A percentile compares a stretch with the other conserved stretches of the same genome.
Evolutionary conservation across 495 filamentous ascomycete genomes (phyloP).

Genomic region (Hyaloscypha finlandica): DNA sequence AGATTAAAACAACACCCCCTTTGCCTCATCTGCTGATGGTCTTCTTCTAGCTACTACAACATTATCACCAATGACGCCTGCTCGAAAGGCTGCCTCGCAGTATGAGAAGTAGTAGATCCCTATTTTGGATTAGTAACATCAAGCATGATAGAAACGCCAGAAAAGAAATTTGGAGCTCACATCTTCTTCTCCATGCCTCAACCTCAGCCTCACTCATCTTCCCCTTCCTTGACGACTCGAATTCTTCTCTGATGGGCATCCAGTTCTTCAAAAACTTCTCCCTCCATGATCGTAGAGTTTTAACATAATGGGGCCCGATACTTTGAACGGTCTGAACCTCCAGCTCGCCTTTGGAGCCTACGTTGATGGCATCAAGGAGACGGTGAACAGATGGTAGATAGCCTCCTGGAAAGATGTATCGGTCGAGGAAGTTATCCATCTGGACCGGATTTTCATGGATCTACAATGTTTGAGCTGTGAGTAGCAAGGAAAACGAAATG

Average conservation of each 20-base stretch:
- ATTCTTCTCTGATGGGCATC: too few relatives aligned
- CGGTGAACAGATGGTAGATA: slow-evolving; percentile 65
- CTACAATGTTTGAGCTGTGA: too few relatives aligned
- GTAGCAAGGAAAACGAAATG: too few relatives aligned
- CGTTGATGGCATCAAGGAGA: slow-evolving; percentile 56
- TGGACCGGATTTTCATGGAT: neutral
- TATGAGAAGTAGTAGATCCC: slow-evolving; percentile 61
- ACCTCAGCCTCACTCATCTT: too few relatives aligned
- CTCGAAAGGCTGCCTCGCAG: slow-evolving; percentile 68
- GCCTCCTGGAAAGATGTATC: slow-evolving; percentile 72
- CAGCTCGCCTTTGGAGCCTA: slow-evolving; percentile 19
- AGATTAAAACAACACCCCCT: too few relatives aligned
- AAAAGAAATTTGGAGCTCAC: too few relatives aligned
- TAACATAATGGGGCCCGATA: slow-evolving; percentile 69
- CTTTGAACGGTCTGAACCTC: slow-evolving; percentile 62
- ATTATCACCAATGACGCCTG: slow-evolving; percentile 62
- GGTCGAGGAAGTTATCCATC: slow-evolving; percentile 69
- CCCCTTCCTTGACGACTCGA: too few relatives aligned
- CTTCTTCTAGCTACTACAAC: neutral
- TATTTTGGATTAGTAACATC: too few relatives aligned
- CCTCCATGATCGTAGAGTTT: slow-evolving; percentile 62
- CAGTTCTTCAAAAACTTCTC: slow-evolving; percentile 64
- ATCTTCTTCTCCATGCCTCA: too few relatives aligned
- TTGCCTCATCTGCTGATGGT: neutral
- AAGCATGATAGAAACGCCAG: too few relatives aligned